phyloP scores from a whole-genome alignment of 768 basidiomycete species.

The Tricholoma sp. region DNA sequence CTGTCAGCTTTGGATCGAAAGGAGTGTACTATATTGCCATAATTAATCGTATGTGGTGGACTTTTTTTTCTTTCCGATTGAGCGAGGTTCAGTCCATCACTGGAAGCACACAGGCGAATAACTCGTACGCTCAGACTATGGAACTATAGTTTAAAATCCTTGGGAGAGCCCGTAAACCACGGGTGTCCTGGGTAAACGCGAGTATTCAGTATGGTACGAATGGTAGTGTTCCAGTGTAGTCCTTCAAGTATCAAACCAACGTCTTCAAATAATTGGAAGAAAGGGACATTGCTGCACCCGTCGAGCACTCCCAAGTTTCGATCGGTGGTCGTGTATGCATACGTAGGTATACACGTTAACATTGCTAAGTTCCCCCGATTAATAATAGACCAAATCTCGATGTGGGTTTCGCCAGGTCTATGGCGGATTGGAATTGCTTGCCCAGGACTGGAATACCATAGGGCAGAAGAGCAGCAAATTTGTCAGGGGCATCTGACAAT shows the following conservation, averaged over 20 bases:
- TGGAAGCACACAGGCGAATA: not conserved
- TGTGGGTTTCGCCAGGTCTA: constrained; percentile 66
- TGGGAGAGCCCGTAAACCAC: no score
- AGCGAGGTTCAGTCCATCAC: not conserved
- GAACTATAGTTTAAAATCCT: not conserved
- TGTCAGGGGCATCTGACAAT: constrained; percentile 25
- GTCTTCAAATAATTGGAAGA: not conserved
- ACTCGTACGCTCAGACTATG: not conserved
- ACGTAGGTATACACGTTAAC: no score
- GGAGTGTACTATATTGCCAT: not conserved
- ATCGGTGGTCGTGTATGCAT: not conserved
- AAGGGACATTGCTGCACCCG: not conserved
- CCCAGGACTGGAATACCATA: constrained; percentile 50
- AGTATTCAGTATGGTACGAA: not conserved
- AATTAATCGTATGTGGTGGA: not conserved
- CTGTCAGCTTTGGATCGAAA: constrained; percentile 15
- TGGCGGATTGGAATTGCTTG: constrained; percentile 49
- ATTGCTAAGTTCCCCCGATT: constrained; percentile 43
- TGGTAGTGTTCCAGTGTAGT: not conserved
- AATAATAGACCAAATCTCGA: constrained; percentile 73
- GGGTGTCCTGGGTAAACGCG: no score
- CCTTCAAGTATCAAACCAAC: not conserved
- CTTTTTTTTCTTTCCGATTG: not conserved
- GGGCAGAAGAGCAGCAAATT: constrained; percentile 40
- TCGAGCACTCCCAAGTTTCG: not conserved